Evolutionary conservation across 352 stramenopile species (phyloP).

Genomic region (Hyaloperonospora arabidopsidis): DNA sequence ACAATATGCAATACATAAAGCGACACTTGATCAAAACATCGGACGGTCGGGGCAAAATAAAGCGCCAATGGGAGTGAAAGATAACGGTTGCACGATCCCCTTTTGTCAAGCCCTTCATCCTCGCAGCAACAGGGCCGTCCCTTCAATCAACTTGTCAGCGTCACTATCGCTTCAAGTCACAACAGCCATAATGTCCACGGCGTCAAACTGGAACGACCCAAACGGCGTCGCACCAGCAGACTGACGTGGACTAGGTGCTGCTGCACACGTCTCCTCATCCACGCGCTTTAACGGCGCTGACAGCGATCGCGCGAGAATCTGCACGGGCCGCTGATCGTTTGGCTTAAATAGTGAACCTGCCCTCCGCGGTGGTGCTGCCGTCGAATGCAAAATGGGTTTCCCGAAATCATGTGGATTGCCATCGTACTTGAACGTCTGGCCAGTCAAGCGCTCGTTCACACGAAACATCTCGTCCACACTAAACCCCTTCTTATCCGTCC

Average conservation of each 20-base stretch:
- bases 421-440: conserved; percentile 91
- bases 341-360: conserved; percentile 47
- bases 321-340: conserved; percentile 33
- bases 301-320: conserved; percentile 36
- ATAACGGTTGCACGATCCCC: conserved; percentile 11
- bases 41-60: conserved; percentile 10
- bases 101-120: conserved; percentile 9
- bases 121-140: conserved; percentile 8
- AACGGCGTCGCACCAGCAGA: conserved; percentile 35
- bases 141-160: conserved; percentile 23
- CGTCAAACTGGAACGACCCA: conserved; percentile 72
- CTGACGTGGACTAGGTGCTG: conserved; percentile 34
- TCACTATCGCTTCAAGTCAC: conserved; percentile 47
- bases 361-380: conserved; percentile 10
- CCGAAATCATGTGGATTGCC: conserved; percentile 93
- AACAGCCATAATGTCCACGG: conserved; percentile 84
- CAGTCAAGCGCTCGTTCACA: conserved; percentile 88
- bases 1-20: conserved; percentile 36
- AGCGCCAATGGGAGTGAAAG: conserved; percentile 12
- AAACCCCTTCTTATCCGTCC: conserved; percentile 59
- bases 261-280: conserved; percentile 39
- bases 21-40: conserved; percentile 24
- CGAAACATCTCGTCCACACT: conserved; percentile 94
- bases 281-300: conserved; percentile 43
- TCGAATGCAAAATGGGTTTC: conserved; percentile 34